Conservation (phyloP, 495 filamentous ascomycete genomes). For the Penicillium macrosclerotiorum region DNA sequence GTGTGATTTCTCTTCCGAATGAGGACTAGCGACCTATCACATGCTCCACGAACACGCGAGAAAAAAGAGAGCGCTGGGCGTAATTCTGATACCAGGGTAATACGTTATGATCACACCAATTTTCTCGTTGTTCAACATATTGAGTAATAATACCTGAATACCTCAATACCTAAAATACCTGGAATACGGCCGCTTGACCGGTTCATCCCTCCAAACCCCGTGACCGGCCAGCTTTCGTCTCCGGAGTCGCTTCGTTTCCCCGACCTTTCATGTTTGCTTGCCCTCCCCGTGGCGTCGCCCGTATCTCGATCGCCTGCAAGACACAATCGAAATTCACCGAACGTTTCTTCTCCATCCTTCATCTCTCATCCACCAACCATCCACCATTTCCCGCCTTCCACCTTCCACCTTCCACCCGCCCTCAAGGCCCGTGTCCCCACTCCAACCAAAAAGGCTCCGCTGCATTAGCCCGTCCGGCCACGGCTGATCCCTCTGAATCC, state of each 20-base stretch:
- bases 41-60: too few species aligned
- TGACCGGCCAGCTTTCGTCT: too few species aligned
- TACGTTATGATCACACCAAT: neutral
- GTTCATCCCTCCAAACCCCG: too few species aligned
- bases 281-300: too few species aligned
- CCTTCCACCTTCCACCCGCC: neutral
- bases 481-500: conserved; percentile 37
- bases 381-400: neutral
- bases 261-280: too few species aligned
- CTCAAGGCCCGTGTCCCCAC: conserved; percentile 23
- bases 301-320: neutral
- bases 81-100: too few species aligned
- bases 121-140: too few species aligned
- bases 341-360: too few species aligned
- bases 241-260: neutral
- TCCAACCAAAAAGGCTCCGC: conserved; percentile 25
- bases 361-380: neutral
- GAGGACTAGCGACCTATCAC: neutral
- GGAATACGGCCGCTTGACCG: too few species aligned
- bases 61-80: too few species aligned
- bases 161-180: too few species aligned
- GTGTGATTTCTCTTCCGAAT: neutral
- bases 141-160: too few species aligned
- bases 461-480: conserved; percentile 34
- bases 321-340: conserved; percentile 11